Conservation (phyloP, 352 stramenopile species). For the Phytophthora aleatoria region DNA sequence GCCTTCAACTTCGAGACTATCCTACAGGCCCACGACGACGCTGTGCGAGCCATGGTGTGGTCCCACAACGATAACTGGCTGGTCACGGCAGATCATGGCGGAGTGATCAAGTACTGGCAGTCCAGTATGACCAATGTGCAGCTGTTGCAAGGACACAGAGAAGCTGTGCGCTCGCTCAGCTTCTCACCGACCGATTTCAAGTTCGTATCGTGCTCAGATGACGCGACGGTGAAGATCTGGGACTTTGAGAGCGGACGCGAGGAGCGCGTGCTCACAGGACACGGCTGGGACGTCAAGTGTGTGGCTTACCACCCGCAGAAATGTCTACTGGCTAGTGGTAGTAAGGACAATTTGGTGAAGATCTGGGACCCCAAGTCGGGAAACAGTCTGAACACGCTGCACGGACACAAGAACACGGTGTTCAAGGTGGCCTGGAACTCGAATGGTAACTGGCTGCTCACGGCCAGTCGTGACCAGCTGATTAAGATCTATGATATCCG, state of each 20-base stretch:
- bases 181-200: slow-evolving; percentile 98
- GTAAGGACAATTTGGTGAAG: slow-evolving; percentile 98
- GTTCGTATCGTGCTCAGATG: slow-evolving; percentile 97
- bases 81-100: slow-evolving; percentile 88
- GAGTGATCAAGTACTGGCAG: slow-evolving; percentile 94
- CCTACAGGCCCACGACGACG: slow-evolving; percentile 90
- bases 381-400: slow-evolving; percentile 94
- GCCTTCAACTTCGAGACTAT: slow-evolving; percentile 99
- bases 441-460: slow-evolving; percentile 98
- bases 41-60: slow-evolving; percentile 91
- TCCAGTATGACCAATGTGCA: slow-evolving; percentile 90
- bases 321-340: slow-evolving; percentile 93
- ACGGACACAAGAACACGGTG: slow-evolving; percentile 98
- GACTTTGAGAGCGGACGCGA: slow-evolving; percentile 92
- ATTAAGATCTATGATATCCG: slow-evolving; percentile 99
- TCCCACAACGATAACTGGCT: slow-evolving; percentile 92
- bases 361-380: slow-evolving; percentile 97
- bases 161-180: slow-evolving; percentile 94
- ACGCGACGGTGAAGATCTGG: slow-evolving; percentile 95
- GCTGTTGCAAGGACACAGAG: slow-evolving; percentile 83
- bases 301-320: slow-evolving; percentile 96
- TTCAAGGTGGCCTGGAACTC: slow-evolving; percentile 98
- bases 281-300: slow-evolving; percentile 98
- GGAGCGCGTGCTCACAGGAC: slow-evolving; percentile 94
- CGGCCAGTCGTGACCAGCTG: slow-evolving; percentile 95